phyloP scores from a whole-genome alignment of 495 filamentous ascomycete species.

The Apiosordaria backusii region DNA sequence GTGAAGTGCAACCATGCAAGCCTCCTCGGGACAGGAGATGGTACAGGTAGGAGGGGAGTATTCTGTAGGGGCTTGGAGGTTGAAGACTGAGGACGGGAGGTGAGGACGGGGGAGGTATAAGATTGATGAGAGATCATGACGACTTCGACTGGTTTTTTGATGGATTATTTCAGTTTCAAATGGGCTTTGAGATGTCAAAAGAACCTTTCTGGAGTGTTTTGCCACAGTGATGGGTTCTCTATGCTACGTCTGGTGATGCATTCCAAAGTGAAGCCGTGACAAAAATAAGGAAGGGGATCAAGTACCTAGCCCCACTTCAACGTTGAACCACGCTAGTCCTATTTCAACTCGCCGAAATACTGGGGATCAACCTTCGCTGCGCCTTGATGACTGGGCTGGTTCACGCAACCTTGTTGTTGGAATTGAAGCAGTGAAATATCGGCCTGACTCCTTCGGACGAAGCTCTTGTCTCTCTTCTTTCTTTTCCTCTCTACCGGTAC shows the following conservation, averaged over 20 bases:
- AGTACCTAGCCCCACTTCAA: constrained; percentile 14
- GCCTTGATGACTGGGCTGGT: constrained; percentile 24
- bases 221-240: background rate
- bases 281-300: constrained; percentile 12
- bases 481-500: constrained; percentile 26
- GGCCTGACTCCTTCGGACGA: constrained; percentile 46
- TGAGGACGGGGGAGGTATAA: background rate
- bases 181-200: background rate
- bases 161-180: background rate
- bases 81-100: background rate
- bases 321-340: constrained; percentile 21
- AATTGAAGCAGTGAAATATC: constrained; percentile 45
- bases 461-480: constrained; percentile 25
- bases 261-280: background rate
- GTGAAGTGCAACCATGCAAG: constrained; percentile 33
- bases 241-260: background rate
- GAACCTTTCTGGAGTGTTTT: background rate
- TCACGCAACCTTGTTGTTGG: constrained; percentile 6
- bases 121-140: background rate
- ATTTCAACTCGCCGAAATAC: constrained; percentile 35
- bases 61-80: constrained; percentile 22
- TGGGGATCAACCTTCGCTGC: constrained; percentile 27
- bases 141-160: background rate
- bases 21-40: constrained; percentile 15
- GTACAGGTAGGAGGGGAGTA: constrained; percentile 16